Conservation (phyloP, 106 monocot genomes). For the Agapanthus africanus region DNA sequence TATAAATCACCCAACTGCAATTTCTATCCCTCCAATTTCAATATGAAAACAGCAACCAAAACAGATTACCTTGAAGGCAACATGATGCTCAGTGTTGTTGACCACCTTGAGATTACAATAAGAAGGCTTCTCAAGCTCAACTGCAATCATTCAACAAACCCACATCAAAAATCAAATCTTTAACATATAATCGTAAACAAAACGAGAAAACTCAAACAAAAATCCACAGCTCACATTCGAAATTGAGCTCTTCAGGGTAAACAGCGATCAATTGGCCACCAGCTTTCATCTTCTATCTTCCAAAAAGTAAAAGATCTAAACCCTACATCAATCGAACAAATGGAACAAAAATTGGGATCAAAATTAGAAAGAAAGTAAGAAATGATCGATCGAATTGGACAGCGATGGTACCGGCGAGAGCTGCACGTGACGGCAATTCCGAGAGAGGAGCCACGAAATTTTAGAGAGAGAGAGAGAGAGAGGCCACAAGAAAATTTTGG, state of each 20-base stretch:
- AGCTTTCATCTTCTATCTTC: slow-evolving; percentile 28
- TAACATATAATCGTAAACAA: not conserved
- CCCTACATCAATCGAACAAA: too few relatives aligned
- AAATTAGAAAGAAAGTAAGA: not conserved
- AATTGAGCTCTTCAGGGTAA: slow-evolving; percentile 62
- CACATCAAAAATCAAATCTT: not conserved
- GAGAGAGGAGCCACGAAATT: not conserved
- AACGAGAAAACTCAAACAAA: not conserved
- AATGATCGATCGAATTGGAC: not conserved
- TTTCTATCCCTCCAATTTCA: too few relatives aligned
- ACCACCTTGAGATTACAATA: slow-evolving; percentile 80
- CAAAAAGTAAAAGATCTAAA: not conserved
- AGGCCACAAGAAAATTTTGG: too few relatives aligned
- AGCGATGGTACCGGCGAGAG: not conserved
- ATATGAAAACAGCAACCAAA: not conserved
- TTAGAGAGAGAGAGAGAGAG: not conserved
- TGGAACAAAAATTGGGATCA: not conserved
- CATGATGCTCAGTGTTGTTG: slow-evolving; percentile 88
- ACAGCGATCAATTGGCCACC: slow-evolving; percentile 47
- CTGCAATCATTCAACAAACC: slow-evolving; percentile 31
- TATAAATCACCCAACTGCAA: too few relatives aligned
- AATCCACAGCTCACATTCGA: slow-evolving; percentile 35
- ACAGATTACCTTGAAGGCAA: slow-evolving; percentile 82
- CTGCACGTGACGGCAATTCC: not conserved
- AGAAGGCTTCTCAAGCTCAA: slow-evolving; percentile 71